A percentile compares a stretch with the other conserved stretches of the same genome.
These are phyloP conservation scores for Endothia cerciana DNA, from an alignment of 2,329 filamentous ascomycete species.

Conservation along the genomic window DNA sequence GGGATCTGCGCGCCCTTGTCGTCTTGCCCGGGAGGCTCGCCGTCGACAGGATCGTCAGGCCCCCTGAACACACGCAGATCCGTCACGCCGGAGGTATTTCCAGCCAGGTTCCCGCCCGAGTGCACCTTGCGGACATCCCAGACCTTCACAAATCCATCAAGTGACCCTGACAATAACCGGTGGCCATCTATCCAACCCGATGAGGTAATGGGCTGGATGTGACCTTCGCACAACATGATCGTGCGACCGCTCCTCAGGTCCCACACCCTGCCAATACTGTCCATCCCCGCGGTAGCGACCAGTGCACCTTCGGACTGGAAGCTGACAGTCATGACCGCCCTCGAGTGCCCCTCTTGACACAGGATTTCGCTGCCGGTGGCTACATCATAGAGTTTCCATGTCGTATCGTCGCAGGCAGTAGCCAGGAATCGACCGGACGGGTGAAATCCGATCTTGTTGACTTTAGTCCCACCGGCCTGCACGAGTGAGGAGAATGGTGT, in stretches of 20 bases:
- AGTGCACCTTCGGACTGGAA: conserved; percentile 93
- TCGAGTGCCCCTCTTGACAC: conserved; percentile 91
- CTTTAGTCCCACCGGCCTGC: conserved; percentile 57
- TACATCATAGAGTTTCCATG: conserved; percentile 96
- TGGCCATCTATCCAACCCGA: conserved; percentile 94
- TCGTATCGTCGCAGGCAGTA: conserved; percentile 93
- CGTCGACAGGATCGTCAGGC: conserved; percentile 71
- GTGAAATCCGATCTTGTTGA: conserved; percentile 93
- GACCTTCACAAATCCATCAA: conserved; percentile 95
- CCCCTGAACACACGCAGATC: conserved; percentile 96
- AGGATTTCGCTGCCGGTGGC: conserved; percentile 82
- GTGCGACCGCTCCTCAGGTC: conserved; percentile 90
- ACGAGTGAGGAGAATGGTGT: conserved; percentile 64
- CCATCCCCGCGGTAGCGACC: conserved; percentile 86
- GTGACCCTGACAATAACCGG: conserved; percentile 88
- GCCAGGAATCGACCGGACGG: conserved; percentile 88
- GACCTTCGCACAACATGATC: conserved; percentile 92
- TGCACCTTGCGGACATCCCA: conserved; percentile 95
- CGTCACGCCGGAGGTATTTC: conserved; percentile 88
- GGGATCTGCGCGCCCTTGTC: conserved; percentile 70
- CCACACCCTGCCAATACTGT: conserved; percentile 95
- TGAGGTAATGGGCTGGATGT: conserved; percentile 91
- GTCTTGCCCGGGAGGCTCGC: conserved; percentile 61
- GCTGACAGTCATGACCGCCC: conserved; percentile 86
- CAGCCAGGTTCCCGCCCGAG: conserved; percentile 81